Percentiles rank a stretch among this genome's conserved stretches.
These are phyloP conservation scores for Arxiozyma heterogenica DNA, from an alignment of 1,139 yeast genomes.

Conservation along the genomic window DNA sequence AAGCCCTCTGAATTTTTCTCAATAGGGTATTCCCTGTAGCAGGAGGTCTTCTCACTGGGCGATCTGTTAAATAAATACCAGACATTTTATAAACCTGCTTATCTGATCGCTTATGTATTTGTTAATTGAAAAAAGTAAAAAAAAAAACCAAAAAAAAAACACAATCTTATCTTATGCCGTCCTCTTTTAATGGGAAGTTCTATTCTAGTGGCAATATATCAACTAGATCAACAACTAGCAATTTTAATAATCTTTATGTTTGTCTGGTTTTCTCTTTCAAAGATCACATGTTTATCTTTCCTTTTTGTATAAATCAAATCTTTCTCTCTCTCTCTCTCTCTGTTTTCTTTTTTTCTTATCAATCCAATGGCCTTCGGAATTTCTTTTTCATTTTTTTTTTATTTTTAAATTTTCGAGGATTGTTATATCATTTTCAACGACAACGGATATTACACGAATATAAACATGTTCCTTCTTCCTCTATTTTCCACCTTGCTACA, in stretches of 20 bases:
- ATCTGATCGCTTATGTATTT: too few relatives aligned
- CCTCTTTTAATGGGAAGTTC: too few relatives aligned
- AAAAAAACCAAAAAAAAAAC: not conserved
- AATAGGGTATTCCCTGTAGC: conserved; percentile 34
- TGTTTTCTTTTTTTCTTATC: too few relatives aligned
- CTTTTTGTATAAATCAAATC: too few relatives aligned
- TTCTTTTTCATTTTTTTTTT: not conserved
- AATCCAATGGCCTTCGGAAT: not conserved
- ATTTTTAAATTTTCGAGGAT: not conserved
- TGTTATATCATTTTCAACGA: not conserved
- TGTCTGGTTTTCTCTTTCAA: too few relatives aligned
- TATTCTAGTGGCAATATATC: too few relatives aligned
- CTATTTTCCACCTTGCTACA: too few relatives aligned
- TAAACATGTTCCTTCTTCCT: too few relatives aligned
- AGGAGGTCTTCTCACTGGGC: conserved; percentile 28
- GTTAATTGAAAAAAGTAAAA: not conserved
- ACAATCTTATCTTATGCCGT: not conserved
- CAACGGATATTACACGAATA: not conserved
- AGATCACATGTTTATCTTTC: not conserved
- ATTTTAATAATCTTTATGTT: not conserved
- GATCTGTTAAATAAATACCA: conserved; percentile 29
- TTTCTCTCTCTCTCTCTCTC: not conserved
- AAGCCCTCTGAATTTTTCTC: conserved; percentile 74
- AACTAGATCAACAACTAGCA: too few relatives aligned
- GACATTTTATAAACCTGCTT: conserved; percentile 14